A percentile compares a stretch with the other conserved stretches of the same genome.
Evolutionary conservation across 2,329 filamentous ascomycete species (phyloP).

Genomic region (Colletotrichum theobromicola): DNA sequence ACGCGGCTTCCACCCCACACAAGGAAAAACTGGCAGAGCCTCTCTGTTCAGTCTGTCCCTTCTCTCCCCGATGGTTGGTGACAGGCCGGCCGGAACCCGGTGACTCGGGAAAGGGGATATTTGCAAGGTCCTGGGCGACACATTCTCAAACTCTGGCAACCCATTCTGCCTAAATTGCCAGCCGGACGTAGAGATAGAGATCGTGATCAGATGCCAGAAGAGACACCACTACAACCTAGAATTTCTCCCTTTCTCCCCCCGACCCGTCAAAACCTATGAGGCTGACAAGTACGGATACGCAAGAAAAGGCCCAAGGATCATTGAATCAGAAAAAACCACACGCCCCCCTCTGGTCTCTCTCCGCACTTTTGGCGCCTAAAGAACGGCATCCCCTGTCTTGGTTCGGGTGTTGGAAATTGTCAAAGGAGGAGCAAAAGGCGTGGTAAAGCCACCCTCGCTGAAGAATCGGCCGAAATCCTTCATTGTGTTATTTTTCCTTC

Average conservation of each 20-base stretch:
- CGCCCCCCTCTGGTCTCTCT: not conserved
- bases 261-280: not conserved
- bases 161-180: not conserved
- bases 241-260: not conserved
- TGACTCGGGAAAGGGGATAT: not conserved
- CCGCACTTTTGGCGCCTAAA: not conserved
- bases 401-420: not conserved
- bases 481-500: not conserved
- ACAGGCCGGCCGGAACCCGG: not conserved
- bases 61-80: not conserved
- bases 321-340: not conserved
- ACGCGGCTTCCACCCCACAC: constrained; percentile 1
- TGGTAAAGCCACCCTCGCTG: not conserved
- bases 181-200: not conserved
- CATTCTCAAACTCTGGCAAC: not conserved
- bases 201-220: not conserved
- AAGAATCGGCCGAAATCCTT: constrained; percentile 12
- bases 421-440: not conserved
- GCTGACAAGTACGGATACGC: not conserved
- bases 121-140: not conserved
- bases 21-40: not conserved
- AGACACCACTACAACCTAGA: not conserved
- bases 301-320: not conserved
- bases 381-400: not conserved
- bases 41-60: not conserved